A percentile compares a stretch with the other conserved stretches of the same genome.
phyloP scores from a whole-genome alignment of 2,329 filamentous ascomycete genomes.

The Ophiostoma himal-ulmi region DNA sequence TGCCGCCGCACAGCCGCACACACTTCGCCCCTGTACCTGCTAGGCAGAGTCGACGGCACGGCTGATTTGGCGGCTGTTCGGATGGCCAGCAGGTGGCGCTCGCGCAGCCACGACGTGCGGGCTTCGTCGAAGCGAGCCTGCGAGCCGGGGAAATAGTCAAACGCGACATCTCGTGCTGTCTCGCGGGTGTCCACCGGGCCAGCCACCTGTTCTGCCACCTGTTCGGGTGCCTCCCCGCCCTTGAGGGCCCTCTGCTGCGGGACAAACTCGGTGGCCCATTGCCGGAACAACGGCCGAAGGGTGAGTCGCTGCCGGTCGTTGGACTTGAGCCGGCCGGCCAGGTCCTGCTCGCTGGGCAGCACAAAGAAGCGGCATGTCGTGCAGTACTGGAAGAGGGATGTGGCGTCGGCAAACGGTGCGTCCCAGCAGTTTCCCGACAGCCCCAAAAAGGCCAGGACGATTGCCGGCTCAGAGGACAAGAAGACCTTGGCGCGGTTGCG shows the following conservation, averaged over 20 bases:
- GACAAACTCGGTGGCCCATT: conserved; percentile 60
- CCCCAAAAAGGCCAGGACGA: conserved; percentile 58
- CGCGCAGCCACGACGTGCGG: conserved; percentile 38
- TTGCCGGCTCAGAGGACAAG: conserved; percentile 51
- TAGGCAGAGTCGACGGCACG: conserved; percentile 28
- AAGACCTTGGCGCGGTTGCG: conserved; percentile 53
- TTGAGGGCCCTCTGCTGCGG: conserved; percentile 33
- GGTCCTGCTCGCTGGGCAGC: conserved; percentile 32
- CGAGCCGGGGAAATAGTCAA: conserved; percentile 44
- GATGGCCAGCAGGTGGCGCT: conserved; percentile 40
- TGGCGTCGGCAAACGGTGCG: conserved; percentile 47
- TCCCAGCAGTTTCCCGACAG: conserved; percentile 45
- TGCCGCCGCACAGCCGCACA: conserved; percentile 41
- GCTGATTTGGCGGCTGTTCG: conserved; percentile 32
- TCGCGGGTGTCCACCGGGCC: conserved; percentile 33
- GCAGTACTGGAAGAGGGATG: conserved; percentile 59
- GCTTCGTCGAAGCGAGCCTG: conserved; percentile 41
- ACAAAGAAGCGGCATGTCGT: conserved; percentile 54
- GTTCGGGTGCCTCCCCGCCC: neutral
- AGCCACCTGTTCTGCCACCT: no score
- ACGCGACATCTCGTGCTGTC: conserved; percentile 47
- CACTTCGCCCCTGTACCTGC: conserved; percentile 34
- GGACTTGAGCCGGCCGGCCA: conserved; percentile 32
- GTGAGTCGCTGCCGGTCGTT: conserved; percentile 54
- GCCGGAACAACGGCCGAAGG: conserved; percentile 51